Evolutionary conservation across 495 filamentous ascomycete genomes (phyloP).

Genomic region (Staphylotrichum longicolle): DNA sequence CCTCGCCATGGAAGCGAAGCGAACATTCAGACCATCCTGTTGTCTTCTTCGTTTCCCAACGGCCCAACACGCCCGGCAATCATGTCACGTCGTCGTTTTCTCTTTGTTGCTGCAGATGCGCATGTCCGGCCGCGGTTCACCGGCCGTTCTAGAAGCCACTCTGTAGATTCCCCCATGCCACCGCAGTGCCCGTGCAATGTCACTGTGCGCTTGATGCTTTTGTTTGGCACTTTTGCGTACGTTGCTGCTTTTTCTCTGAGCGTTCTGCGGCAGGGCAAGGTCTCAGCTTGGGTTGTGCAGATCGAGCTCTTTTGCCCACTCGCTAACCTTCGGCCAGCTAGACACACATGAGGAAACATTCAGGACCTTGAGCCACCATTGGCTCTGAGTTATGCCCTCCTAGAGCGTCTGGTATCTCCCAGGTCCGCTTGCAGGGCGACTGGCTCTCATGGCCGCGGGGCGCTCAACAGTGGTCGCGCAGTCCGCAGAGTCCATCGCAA

Average conservation of each 20-base stretch:
- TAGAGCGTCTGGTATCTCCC: no score
- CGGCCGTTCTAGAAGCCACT: background rate
- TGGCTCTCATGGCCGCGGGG: no score
- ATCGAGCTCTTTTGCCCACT: background rate
- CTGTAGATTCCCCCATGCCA: background rate
- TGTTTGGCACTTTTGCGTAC: no score
- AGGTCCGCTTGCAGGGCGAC: no score
- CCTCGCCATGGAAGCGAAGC: slow-evolving; percentile 7
- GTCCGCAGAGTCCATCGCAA: no score
- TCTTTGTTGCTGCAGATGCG: background rate
- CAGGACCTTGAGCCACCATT: background rate
- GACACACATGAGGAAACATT: background rate
- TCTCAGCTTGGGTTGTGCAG: no score
- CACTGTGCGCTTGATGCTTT: background rate
- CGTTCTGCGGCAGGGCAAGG: no score
- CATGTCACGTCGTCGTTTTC: background rate
- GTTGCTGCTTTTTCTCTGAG: no score
- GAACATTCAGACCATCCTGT: background rate
- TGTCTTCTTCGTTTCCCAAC: background rate
- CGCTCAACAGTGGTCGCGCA: no score
- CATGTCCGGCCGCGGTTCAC: background rate
- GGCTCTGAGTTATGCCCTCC: background rate
- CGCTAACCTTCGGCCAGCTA: background rate
- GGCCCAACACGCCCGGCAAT: background rate
- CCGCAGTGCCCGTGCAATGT: background rate